Conservation (phyloP, 1,139 yeast species). For the Lodderomyces elongisporus region DNA sequence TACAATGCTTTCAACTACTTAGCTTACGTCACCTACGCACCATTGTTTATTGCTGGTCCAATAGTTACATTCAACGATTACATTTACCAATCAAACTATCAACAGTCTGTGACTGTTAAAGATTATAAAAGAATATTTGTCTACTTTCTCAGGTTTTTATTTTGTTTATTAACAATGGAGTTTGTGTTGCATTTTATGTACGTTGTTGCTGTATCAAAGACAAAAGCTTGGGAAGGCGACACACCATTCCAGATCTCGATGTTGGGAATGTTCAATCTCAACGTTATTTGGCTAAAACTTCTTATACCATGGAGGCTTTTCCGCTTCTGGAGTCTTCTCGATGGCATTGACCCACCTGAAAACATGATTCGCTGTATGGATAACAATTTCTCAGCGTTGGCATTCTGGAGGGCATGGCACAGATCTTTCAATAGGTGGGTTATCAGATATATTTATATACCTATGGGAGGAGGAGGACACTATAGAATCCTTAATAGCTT, state of each 20-base stretch:
- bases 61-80: slow-evolving; percentile 89
- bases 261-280: slow-evolving; percentile 88
- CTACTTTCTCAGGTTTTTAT: slow-evolving; percentile 62
- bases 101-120: slow-evolving; percentile 37
- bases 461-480: slow-evolving; percentile 75
- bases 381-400: slow-evolving; percentile 85
- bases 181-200: slow-evolving; percentile 79
- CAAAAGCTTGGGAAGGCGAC: slow-evolving; percentile 86
- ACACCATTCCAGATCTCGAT: slow-evolving; percentile 90
- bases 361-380: slow-evolving; percentile 97
- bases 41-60: slow-evolving; percentile 93
- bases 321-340: slow-evolving; percentile 85
- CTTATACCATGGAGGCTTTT: slow-evolving; percentile 95
- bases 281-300: slow-evolving; percentile 86
- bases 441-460: slow-evolving; percentile 74
- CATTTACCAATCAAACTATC: slow-evolving; percentile 59
- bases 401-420: slow-evolving; percentile 99
- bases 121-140: slow-evolving; percentile 44
- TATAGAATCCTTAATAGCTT: slow-evolving; percentile 69
- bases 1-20: slow-evolving; percentile 62
- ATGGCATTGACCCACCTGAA: slow-evolving; percentile 94
- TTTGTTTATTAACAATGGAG: slow-evolving; percentile 86
- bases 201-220: slow-evolving; percentile 86
- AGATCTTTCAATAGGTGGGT: slow-evolving; percentile 90
- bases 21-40: slow-evolving; percentile 78